Evolutionary conservation across 2,329 filamentous ascomycete species (phyloP).

Genomic region (Pochonia chlamydosporia): DNA sequence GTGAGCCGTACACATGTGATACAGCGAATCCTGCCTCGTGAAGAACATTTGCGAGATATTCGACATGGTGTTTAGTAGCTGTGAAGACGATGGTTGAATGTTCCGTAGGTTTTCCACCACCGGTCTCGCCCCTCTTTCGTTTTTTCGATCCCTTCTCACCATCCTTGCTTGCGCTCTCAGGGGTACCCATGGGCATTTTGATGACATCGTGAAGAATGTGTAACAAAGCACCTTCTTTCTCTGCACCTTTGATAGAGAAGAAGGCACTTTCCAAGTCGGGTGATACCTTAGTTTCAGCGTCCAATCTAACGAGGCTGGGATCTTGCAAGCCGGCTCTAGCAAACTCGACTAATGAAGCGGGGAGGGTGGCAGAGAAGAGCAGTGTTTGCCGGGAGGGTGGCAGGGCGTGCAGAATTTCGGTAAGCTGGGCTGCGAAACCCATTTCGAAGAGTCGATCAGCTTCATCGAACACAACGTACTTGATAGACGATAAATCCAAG

Average conservation of each 20-base stretch:
- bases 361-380: constrained; percentile 91
- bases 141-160: constrained; percentile 55
- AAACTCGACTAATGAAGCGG: constrained; percentile 92
- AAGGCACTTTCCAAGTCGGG: constrained; percentile 94
- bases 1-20: constrained; percentile 88
- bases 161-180: constrained; percentile 41
- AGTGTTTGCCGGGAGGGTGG: constrained; percentile 82
- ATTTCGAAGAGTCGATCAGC: constrained; percentile 97
- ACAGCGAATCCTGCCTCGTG: constrained; percentile 76
- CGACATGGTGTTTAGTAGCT: constrained; percentile 95
- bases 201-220: constrained; percentile 89
- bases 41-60: constrained; percentile 83
- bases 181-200: constrained; percentile 72
- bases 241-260: constrained; percentile 84
- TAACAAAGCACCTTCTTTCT: constrained; percentile 89
- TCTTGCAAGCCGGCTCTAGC: constrained; percentile 90
- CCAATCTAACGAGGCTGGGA: constrained; percentile 80
- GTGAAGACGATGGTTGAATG: constrained; percentile 94
- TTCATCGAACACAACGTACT: constrained; percentile 96
- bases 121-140: constrained; percentile 57
- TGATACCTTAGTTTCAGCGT: constrained; percentile 93
- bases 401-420: constrained; percentile 86
- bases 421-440: constrained; percentile 91
- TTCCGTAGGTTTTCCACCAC: constrained; percentile 64
- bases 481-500: constrained; percentile 81